These are phyloP conservation scores for Discostella pseudostelligera DNA, from an alignment of 108 stramenopile genomes.

Conservation along the genomic window DNA sequence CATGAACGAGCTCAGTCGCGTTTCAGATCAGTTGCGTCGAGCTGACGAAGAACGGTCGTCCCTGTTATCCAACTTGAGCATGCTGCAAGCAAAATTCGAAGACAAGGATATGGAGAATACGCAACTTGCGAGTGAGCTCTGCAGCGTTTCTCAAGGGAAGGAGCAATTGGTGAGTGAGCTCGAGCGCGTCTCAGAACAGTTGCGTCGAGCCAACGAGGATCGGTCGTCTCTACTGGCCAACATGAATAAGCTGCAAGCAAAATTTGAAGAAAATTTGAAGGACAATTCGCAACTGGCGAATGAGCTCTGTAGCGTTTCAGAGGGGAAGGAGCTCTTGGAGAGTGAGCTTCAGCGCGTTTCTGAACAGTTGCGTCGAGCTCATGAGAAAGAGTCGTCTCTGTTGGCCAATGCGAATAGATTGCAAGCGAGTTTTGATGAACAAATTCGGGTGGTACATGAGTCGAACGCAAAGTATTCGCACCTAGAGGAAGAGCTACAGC, in stretches of 20 bases:
- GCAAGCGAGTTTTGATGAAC: background rate
- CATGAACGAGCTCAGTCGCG: constrained; percentile 10
- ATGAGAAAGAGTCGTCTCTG: constrained; percentile 19
- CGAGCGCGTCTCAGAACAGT: background rate
- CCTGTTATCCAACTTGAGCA: background rate
- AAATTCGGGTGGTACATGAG: constrained; percentile 6
- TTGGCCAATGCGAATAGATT: constrained; percentile 7
- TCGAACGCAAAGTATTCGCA: constrained; percentile 5
- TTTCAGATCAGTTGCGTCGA: constrained; percentile 7
- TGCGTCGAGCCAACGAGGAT: no score
- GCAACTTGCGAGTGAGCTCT: background rate
- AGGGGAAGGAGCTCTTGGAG: background rate
- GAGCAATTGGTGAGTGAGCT: constrained; percentile 13
- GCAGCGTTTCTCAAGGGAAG: background rate
- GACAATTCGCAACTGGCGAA: no score
- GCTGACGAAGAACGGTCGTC: constrained; percentile 20
- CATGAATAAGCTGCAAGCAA: background rate
- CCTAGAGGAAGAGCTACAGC: constrained; percentile 9
- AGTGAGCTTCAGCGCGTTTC: constrained; percentile 4
- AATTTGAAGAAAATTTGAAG: background rate
- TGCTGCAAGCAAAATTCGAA: no score
- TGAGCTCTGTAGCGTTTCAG: no score
- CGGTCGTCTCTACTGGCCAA: no score
- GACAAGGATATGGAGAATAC: background rate
- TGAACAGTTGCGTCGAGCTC: constrained; percentile 19